A percentile compares a stretch with the other conserved stretches of the same genome.
phyloP scores from a whole-genome alignment of 805 yeast species.

The Sugiyamaella qingdaonensis region DNA sequence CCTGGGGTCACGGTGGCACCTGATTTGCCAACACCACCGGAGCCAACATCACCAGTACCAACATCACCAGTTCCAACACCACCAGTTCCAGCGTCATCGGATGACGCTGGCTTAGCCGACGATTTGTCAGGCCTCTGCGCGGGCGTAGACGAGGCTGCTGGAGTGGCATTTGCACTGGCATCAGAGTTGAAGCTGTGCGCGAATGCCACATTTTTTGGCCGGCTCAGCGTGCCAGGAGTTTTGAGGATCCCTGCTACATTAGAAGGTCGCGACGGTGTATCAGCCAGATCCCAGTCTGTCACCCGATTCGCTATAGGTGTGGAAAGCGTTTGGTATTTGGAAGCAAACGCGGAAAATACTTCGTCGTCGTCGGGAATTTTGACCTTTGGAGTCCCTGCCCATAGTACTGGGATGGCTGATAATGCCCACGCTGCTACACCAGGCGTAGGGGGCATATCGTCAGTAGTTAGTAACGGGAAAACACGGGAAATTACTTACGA shows the following conservation, averaged over 20 bases:
- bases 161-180: background rate
- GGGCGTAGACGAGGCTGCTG: background rate
- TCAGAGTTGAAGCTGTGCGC: slow-evolving; percentile 10
- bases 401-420: slow-evolving; percentile 21
- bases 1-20: background rate
- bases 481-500: background rate
- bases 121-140: background rate
- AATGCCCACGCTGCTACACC: slow-evolving; percentile 22
- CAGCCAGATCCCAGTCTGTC: background rate
- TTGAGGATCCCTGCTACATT: slow-evolving; percentile 17
- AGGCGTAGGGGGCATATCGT: slow-evolving; percentile 21
- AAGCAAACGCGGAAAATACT: slow-evolving; percentile 2
- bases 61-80: background rate
- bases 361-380: slow-evolving; percentile 9
- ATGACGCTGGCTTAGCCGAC: background rate
- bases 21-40: background rate
- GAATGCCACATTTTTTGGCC: slow-evolving; percentile 19
- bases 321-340: slow-evolving; percentile 4
- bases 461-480: background rate
- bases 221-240: slow-evolving; percentile 20
- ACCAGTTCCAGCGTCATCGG: background rate
- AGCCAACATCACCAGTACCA: background rate
- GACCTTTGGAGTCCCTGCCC: slow-evolving; percentile 20
- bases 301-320: background rate
- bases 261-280: background rate